Evolutionary conservation across 2,329 filamentous ascomycete genomes (phyloP), one percentile per base, ranked within the genome.

Genomic region (Colletotrichum karsti): DNA sequence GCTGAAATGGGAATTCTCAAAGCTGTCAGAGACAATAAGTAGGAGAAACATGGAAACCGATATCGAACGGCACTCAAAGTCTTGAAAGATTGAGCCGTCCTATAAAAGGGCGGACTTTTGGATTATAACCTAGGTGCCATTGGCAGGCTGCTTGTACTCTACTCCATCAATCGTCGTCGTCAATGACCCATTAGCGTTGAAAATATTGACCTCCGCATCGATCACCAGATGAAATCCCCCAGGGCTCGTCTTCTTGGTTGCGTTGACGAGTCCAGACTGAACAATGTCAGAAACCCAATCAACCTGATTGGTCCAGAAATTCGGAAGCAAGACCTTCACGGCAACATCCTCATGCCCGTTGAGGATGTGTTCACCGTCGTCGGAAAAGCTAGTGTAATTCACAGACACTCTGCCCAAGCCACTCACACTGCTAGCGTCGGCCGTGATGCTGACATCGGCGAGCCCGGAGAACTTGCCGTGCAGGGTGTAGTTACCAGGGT

Each of bases 221-320:
- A 82, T 81, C 4, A 71, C 58, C 24, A 83, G 51, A 63, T 82
- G 79, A 61, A 83, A 81, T 1, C 80, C 80, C 1, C 72, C 75
- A 0, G 75, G 72, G 3, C 79, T 73, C 0, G 82, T 83, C 56
- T 73, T 77, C 71, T 83, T 84, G 1, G 73, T 79, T 0, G 71
- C 75, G 15, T 39, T 57, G 13, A 44, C 30, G 8, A 9, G 69
- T 1, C 80, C 80, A 1, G 70, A 79, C 24, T 77, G 74, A 4
- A 73, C 72, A 2, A 83, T 64, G 56, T 83, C 74, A 1, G 80
- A 83, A 15, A 73, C 77, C 80, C 80, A 83, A 54, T 80, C 75
- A 0, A 81, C 50, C 15, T 71, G 54, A 60, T 74, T 76, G 7
- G 44, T 26, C 54, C 54, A 57, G 28, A 72, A 60, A 13, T 74